Percentiles rank a stretch among this genome's conserved stretches.
Evolutionary conservation across 768 basidiomycete genomes (phyloP).

Genomic region (Leccinum subtestaceum): DNA sequence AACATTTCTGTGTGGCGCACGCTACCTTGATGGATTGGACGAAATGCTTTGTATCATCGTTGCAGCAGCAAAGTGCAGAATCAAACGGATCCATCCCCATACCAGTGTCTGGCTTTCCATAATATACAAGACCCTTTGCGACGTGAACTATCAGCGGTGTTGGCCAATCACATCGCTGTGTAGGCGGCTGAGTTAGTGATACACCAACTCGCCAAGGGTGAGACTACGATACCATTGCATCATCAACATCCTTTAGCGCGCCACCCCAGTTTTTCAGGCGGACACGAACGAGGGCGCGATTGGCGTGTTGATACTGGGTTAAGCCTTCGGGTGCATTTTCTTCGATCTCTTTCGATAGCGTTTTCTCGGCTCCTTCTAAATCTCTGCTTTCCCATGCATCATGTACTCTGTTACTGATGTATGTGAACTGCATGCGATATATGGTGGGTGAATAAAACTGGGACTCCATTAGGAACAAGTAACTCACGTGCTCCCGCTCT

Average conservation of each 20-base stretch:
- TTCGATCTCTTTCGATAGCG: slow-evolving; percentile 12
- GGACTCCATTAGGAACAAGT: background rate
- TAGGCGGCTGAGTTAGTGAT: background rate
- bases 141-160: slow-evolving; percentile 2
- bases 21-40: slow-evolving; percentile 10
- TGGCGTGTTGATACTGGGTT: slow-evolving; percentile 7
- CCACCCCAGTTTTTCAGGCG: background rate
- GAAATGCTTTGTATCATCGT: background rate
- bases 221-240: slow-evolving; percentile 1
- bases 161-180: background rate
- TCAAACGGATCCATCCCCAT: background rate
- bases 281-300: slow-evolving; percentile 17
- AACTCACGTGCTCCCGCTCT: slow-evolving; percentile 9
- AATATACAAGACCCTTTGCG: slow-evolving; percentile 3
- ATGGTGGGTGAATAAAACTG: background rate
- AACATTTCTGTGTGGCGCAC: background rate
- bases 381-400: slow-evolving; percentile 9
- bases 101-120: background rate
- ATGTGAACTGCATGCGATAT: slow-evolving; percentile 8
- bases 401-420: slow-evolving; percentile 2
- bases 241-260: slow-evolving; percentile 9
- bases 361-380: slow-evolving; percentile 3
- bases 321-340: background rate
- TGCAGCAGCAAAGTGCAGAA: background rate
- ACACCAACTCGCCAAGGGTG: background rate